Base-by-base conservation (phyloP, 306 rosid species). In the Cicer chorassanicum region DNA sequence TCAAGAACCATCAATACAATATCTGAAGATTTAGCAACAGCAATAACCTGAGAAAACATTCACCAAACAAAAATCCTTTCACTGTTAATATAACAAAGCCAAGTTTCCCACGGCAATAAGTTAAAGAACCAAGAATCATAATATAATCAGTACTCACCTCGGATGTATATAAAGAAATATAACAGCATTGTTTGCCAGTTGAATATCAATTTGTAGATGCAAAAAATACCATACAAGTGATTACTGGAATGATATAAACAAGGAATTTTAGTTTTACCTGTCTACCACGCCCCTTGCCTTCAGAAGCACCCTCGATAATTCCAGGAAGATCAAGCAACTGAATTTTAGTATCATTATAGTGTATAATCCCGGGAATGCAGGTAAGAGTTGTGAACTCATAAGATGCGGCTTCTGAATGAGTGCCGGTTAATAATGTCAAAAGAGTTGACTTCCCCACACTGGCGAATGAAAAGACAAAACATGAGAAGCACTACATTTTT, bases 301-400 rank as follows among this genome's bases (percentile, higher is more conserved):
- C 99, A 71, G 99, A 95, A 62, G 99, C 99, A 86, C 99, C 99
- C 87, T 95, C 99, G 76, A 95, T 95, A 83, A 95, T 95, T 81
- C 99, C 99, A 76, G 99, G 99, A 86, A 95, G 99, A 84, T 95
- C 99, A 18, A 95, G 99, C 85, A 95, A 79, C 86, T 95, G 99
- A 82, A 95, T 95, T 79, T 95, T 95, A 65, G 99, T 95, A 77
- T 92, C 99, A 77, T 95, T 95, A 80, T 95, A 95, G 81, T 95
- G 82, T 84, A 95, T 92, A 69, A 95, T 95, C 38, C 99, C 98
- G 51, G 99, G 99, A 84, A 95, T 95, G 83, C 99, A 95, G 21
- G 99, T 95, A 65, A 95, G 87, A 36, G 99, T 95, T 66, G 99
- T 95, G 85, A 95, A 95, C 77, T 95, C 99, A 74, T 95, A 95